A percentile compares a stretch with the other conserved stretches of the same genome.
Evolutionary conservation across 495 filamentous ascomycete species (phyloP).

Genomic region (Hypomontagnella monticulosa): DNA sequence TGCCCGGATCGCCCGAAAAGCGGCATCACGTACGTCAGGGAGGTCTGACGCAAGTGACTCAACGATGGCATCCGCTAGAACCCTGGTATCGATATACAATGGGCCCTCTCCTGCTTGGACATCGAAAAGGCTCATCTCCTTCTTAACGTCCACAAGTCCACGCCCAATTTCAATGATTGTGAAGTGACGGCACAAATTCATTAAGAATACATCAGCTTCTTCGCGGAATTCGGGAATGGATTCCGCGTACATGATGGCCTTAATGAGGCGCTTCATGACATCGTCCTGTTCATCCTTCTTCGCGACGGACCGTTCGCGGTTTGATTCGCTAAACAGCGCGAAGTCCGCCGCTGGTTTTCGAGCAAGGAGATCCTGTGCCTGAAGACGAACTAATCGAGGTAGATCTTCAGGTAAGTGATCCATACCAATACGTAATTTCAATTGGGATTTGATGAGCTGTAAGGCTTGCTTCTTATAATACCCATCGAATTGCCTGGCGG

Average conservation of each 20-base stretch:
- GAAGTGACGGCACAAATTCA: slow-evolving; percentile 87
- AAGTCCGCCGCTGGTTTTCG: slow-evolving; percentile 70
- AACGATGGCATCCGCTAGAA: slow-evolving; percentile 87
- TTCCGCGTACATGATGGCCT: slow-evolving; percentile 85
- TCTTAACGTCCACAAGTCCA: slow-evolving; percentile 78
- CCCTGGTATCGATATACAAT: slow-evolving; percentile 81
- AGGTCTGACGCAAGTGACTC: slow-evolving; percentile 88
- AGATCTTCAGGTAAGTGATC: slow-evolving; percentile 92
- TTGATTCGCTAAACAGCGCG: slow-evolving; percentile 72
- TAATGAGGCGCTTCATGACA: slow-evolving; percentile 83
- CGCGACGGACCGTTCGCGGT: slow-evolving; percentile 79
- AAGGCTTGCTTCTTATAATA: slow-evolving; percentile 96
- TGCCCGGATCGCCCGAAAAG: slow-evolving; percentile 76
- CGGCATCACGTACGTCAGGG: slow-evolving; percentile 80
- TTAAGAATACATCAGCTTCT: slow-evolving; percentile 75
- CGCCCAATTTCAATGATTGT: slow-evolving; percentile 89
- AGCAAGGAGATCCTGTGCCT: slow-evolving; percentile 84
- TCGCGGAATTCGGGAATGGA: slow-evolving; percentile 81
- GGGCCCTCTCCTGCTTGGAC: slow-evolving; percentile 86
- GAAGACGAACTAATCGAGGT: slow-evolving; percentile 80
- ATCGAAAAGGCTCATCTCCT: slow-evolving; percentile 77
- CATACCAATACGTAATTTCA: slow-evolving; percentile 88
- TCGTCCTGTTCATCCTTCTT: slow-evolving; percentile 87
- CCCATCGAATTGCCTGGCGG: slow-evolving; percentile 74
- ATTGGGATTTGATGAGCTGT: slow-evolving; percentile 81